These are phyloP conservation scores for Clarireedia sp. DNA, from an alignment of 2,329 filamentous ascomycete species.

Conservation along the genomic window DNA sequence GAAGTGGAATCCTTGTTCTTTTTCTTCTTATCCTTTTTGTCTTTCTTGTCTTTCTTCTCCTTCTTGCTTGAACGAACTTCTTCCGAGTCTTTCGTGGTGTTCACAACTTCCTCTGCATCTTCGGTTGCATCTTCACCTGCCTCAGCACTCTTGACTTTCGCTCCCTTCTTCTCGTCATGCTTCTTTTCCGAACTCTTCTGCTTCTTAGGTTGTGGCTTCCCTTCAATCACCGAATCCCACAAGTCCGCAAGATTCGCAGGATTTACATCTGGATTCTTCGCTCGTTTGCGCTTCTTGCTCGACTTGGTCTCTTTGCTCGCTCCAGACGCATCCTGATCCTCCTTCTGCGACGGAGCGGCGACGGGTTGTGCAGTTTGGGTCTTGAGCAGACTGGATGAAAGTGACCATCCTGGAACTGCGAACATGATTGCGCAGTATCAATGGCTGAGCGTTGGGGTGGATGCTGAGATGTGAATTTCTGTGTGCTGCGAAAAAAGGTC, in stretches of 20 bases:
- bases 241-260: constrained; percentile 66
- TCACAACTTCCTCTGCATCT: constrained; percentile 8
- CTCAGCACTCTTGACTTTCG: constrained; percentile 23
- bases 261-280: constrained; percentile 51
- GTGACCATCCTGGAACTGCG: constrained; percentile 85
- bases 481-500: too few species aligned
- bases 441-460: not conserved
- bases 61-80: constrained; percentile 16
- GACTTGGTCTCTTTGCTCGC: constrained; percentile 24
- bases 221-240: constrained; percentile 73
- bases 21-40: constrained; percentile 31
- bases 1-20: constrained; percentile 11
- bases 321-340: constrained; percentile 17
- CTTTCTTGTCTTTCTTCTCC: constrained; percentile 29
- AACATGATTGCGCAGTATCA: constrained; percentile 56
- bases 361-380: constrained; percentile 41
- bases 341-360: not conserved
- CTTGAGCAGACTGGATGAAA: constrained; percentile 65
- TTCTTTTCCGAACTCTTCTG: constrained; percentile 15
- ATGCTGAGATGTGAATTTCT: too few species aligned
- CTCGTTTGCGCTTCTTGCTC: constrained; percentile 44
- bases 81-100: constrained; percentile 8
- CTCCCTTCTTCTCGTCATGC: constrained; percentile 21
- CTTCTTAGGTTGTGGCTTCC: constrained; percentile 35
- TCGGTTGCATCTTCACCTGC: constrained; percentile 28